Evolutionary conservation across 148 eudicot genomes (phyloP).

Genomic region (Agrostemma githago): DNA sequence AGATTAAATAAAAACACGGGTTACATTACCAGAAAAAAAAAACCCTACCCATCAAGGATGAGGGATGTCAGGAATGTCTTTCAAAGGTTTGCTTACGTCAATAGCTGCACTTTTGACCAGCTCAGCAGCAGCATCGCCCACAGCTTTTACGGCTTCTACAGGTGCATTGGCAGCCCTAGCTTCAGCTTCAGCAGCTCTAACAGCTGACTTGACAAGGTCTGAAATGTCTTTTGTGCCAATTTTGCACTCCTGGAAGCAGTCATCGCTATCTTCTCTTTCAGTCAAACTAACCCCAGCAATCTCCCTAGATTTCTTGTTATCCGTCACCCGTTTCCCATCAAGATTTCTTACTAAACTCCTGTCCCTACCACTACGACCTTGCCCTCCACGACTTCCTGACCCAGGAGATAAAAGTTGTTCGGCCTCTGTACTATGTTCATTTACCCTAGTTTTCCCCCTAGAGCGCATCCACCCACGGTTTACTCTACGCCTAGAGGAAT

Average conservation of each 20-base stretch:
- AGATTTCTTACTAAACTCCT: slow-evolving; percentile 36
- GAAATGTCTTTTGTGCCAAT: slow-evolving; percentile 77
- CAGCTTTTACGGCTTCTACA: slow-evolving; percentile 78
- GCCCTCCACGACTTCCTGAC: slow-evolving; percentile 62
- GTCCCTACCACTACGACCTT: slow-evolving; percentile 45
- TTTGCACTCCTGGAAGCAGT: slow-evolving; percentile 67
- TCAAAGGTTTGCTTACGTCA: slow-evolving; percentile 45
- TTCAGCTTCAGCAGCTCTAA: slow-evolving; percentile 95
- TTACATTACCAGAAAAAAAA: background rate
- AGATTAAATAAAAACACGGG: background rate
- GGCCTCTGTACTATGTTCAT: slow-evolving; percentile 45
- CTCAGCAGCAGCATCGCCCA: slow-evolving; percentile 97
- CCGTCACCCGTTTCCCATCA: slow-evolving; percentile 43
- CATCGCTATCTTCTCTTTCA: slow-evolving; percentile 74
- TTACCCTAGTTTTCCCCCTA: slow-evolving; percentile 50
- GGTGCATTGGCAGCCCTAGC: slow-evolving; percentile 88
- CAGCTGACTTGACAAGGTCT: slow-evolving; percentile 83
- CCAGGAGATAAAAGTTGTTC: slow-evolving; percentile 59
- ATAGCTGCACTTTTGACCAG: slow-evolving; percentile 84
- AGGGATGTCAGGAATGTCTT: background rate
- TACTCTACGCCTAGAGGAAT: slow-evolving; percentile 46
- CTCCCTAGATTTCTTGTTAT: slow-evolving; percentile 38
- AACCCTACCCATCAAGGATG: background rate
- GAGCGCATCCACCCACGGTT: slow-evolving; percentile 42
- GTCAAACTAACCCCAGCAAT: slow-evolving; percentile 32